Percentiles rank a stretch among this genome's conserved stretches.
phyloP scores from a whole-genome alignment of 164 flowering plant genomes.

The Vitis rupestris region DNA sequence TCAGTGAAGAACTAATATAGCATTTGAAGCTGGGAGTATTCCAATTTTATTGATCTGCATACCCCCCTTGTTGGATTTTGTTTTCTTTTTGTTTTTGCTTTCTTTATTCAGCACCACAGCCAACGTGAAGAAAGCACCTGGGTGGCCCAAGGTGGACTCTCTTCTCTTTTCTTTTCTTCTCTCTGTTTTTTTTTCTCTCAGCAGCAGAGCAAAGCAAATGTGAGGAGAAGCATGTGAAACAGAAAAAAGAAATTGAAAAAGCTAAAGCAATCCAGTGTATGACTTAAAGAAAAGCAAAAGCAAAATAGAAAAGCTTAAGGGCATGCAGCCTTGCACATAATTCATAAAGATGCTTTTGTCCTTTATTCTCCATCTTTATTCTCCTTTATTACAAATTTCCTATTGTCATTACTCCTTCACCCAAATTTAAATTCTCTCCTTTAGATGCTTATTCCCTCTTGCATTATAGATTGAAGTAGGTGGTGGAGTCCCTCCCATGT shows the following conservation, averaged over 20 bases:
- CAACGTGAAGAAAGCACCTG: no score
- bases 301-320: constrained; percentile 20
- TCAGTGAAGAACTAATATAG: no score
- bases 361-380: constrained; percentile 28
- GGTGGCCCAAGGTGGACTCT: no score
- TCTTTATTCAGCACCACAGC: no score
- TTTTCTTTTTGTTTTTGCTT: no score
- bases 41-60: no score
- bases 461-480: no score
- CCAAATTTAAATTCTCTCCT: not conserved
- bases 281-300: constrained; percentile 26
- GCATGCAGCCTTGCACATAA: constrained; percentile 15
- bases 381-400: constrained; percentile 5
- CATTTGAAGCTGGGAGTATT: no score
- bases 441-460: no score
- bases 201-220: not conserved
- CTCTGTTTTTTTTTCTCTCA: not conserved
- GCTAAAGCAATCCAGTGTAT: constrained; percentile 5
- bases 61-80: constrained; percentile 1
- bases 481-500: no score
- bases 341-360: constrained; percentile 26
- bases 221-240: not conserved
- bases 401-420: constrained; percentile 3
- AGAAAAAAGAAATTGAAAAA: constrained; percentile 1
- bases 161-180: no score